Evolutionary conservation across 2,329 filamentous ascomycete species (phyloP), one percentile per base, ranked within the genome.

Genomic region (Xylariales sp.): DNA sequence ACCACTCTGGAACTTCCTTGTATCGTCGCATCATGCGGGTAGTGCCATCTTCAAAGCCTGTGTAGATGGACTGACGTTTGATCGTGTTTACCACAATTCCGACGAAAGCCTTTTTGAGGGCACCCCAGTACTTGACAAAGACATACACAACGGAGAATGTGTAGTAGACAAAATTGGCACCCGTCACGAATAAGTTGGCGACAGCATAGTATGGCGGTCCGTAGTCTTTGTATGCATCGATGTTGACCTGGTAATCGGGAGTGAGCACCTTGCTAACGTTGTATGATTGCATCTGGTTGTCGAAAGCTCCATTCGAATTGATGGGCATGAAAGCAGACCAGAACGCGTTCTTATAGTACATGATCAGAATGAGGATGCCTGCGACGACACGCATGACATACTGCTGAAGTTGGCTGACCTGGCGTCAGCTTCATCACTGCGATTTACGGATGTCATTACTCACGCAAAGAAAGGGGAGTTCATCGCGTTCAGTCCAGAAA

Each of bases 11-110:
- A 1, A 63, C 65, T 6, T 62, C 49, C 43, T 62, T 61, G 50
- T 69, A 73, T 11, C 61, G 64, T 5, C 54, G 44, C 68, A 73
- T 73, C 25, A 73, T 57, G 14, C 63, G 57, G 15, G 48, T 54
- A 41, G 67, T 64, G 5, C 68, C 48, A 39, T 68, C 66, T 31
- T 66, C 63, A 61, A 50, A 69, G 64, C 4, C 73, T 47, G 42
- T 44, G 39, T 47, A 50, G 14, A 46, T 31, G 4, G 33, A 38
- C 14, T 38, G 42, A 2, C 36, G 34, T 24, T 40, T 44, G 14
- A 37, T 38, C 5, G 44, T 47, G 3, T 35, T 35, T 21, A 39
- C 28, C 31, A 43, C 22, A 40, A 58, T 58, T 3, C 50, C 54
- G 9, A 50, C 50, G 33, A 63, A 63, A 0, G 61, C 61, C 15